These are phyloP conservation scores for Moniliophthora roreri DNA, from an alignment of 1,284 basidiomycete genomes.

Conservation along the genomic window DNA sequence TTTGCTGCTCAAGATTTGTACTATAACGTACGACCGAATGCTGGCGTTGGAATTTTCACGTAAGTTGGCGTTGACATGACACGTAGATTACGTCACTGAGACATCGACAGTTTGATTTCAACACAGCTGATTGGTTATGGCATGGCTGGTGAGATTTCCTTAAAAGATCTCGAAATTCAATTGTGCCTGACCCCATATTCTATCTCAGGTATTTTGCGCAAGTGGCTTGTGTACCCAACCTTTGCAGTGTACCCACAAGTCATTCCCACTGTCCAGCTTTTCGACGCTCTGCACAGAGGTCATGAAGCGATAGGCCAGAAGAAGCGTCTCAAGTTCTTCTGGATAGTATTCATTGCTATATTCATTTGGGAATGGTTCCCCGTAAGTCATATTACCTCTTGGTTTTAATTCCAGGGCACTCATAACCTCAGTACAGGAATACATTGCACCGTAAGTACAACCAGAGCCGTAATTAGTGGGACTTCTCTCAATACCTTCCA, in stretches of 20 bases:
- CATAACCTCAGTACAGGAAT: constrained; percentile 12
- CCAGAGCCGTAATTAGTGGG: not conserved
- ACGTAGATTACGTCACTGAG: not conserved
- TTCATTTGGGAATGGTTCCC: constrained; percentile 54
- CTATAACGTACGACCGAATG: constrained; percentile 48
- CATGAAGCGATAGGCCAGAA: constrained; percentile 47
- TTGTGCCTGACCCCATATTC: not conserved
- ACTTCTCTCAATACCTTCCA: constrained; percentile 9
- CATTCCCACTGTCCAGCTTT: constrained; percentile 49
- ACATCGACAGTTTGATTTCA: constrained; percentile 30
- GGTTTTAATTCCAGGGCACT: constrained; percentile 11
- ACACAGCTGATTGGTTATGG: constrained; percentile 58
- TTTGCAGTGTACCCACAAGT: constrained; percentile 42
- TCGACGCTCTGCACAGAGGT: constrained; percentile 55
- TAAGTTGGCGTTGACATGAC: constrained; percentile 18
- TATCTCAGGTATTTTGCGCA: constrained; percentile 31
- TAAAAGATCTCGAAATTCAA: not conserved
- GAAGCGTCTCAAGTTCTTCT: constrained; percentile 59
- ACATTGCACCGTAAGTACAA: constrained; percentile 16
- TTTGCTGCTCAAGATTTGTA: constrained; percentile 53
- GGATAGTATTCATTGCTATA: constrained; percentile 49
- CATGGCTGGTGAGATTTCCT: constrained; percentile 37
- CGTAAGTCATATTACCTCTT: constrained; percentile 34
- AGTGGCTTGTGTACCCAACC: constrained; percentile 44
- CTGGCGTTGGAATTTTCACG: constrained; percentile 49